Evolutionary conservation across 2,329 filamentous ascomycete genomes (phyloP), one percentile per base, ranked within the genome.

Genomic region (Fusarium albidum): DNA sequence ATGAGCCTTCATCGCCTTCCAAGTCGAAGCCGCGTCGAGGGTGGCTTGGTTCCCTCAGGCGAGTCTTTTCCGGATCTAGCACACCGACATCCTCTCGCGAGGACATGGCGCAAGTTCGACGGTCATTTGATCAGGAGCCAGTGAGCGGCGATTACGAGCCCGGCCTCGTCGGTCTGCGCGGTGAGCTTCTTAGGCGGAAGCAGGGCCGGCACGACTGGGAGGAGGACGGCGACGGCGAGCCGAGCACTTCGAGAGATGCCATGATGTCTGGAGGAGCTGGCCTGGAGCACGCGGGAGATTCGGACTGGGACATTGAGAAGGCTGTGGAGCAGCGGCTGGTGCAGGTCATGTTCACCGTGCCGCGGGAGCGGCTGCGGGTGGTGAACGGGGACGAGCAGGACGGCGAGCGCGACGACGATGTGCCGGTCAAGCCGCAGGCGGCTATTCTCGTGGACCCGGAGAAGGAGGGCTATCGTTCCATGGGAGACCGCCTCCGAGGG

Each of bases 341-440:
- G 55, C 90, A 93, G 72, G 84, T 92, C 68, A 95, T 96, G 84
- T 98, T 96, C 73, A 97, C 94, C 1, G 92, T 97, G 55, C 94
- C 95, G 3, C 92, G 89, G 71, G 89, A 94, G 72, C 85, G 86
- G 64, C 75, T 98, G 58, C 79, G 94, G 21, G 92, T 98, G n/a
- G 94, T 97, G 15, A 98, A 98, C 71, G 88, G 84, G 43, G 89
- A 89, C 29, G 70, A 71, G n/a, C 69, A 70, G 11, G 68, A 68
- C 17, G 67, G 66, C 11, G 53, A 65, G 9, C 67, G 66, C 6
- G 68, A 71, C 13, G 68, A 71, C 14, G 71, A 69, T 17, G 35
- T 58, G 13, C 48, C 58, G 2, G 59, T 68, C 42, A 49, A 66
- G 44, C 67, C 72, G 26, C 72, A 72, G 29, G 58, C 55, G 28